These are phyloP conservation scores for Neonectria sp. DNA, from an alignment of 2,329 filamentous ascomycete species.

Conservation along the genomic window DNA sequence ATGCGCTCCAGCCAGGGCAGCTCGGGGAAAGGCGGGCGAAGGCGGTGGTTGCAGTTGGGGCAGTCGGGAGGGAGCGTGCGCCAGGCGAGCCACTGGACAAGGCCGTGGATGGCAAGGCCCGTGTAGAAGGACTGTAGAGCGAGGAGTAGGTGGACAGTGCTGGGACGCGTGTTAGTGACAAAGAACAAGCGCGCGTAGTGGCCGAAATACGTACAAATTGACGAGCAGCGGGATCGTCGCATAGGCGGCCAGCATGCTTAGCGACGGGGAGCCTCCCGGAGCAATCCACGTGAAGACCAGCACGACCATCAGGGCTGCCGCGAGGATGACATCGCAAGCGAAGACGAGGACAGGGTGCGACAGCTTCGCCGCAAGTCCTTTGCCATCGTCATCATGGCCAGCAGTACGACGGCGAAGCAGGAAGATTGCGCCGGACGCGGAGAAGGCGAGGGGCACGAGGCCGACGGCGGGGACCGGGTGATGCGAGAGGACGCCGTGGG, in stretches of 20 bases:
- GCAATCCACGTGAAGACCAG: slow-evolving; percentile 59
- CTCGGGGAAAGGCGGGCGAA: slow-evolving; percentile 56
- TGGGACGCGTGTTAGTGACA: slow-evolving; percentile 37
- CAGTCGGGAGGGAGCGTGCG: slow-evolving; percentile 57
- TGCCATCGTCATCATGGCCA: slow-evolving; percentile 10
- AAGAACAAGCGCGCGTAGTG: not conserved
- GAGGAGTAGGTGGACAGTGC: slow-evolving; percentile 56
- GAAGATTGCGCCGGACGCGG: slow-evolving; percentile 47
- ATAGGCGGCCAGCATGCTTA: slow-evolving; percentile 60
- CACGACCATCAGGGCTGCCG: slow-evolving; percentile 55
- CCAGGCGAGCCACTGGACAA: slow-evolving; percentile 58
- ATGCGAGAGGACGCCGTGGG: slow-evolving; percentile 55
- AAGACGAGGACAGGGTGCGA: slow-evolving; percentile 56
- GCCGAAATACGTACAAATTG: slow-evolving; percentile 54
- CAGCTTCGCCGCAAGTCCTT: slow-evolving; percentile 14
- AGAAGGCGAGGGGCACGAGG: slow-evolving; percentile 57
- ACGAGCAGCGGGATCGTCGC: slow-evolving; percentile 58
- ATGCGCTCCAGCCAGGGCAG: slow-evolving; percentile 53
- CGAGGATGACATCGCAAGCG: slow-evolving; percentile 53
- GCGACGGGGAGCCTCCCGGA: slow-evolving; percentile 44
- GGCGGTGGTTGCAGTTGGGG: slow-evolving; percentile 56
- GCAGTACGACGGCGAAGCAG: slow-evolving; percentile 39
- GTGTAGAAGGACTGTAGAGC: slow-evolving; percentile 56
- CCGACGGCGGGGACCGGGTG: slow-evolving; percentile 56
- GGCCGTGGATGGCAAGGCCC: slow-evolving; percentile 56